Evolutionary conservation across 2,329 filamentous ascomycete genomes (phyloP).

Genomic region (Eutypa lata): DNA sequence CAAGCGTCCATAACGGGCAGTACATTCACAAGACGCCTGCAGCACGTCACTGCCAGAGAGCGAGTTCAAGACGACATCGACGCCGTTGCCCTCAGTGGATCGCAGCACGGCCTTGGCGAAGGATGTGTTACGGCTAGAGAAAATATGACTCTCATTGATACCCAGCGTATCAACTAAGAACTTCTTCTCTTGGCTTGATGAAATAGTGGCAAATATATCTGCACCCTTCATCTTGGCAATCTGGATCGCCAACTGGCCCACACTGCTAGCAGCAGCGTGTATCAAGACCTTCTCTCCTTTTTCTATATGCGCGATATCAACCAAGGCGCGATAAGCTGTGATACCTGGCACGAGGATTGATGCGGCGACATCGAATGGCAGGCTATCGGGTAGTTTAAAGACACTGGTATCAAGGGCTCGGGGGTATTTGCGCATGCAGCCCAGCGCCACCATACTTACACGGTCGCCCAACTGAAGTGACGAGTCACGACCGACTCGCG

Average conservation of each 20-base stretch:
- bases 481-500: constrained; percentile 17
- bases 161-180: constrained; percentile 26
- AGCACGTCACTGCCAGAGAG: constrained; percentile 27
- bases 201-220: constrained; percentile 31
- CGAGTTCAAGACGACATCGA: constrained; percentile 32
- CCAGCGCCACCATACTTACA: constrained; percentile 7
- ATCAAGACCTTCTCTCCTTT: constrained; percentile 21
- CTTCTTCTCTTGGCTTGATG: constrained; percentile 27
- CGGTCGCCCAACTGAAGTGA: constrained; percentile 14
- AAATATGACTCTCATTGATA: constrained; percentile 30
- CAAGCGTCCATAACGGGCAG: constrained; percentile 33
- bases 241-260: constrained; percentile 19
- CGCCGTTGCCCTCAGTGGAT: constrained; percentile 27
- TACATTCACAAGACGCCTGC: constrained; percentile 30
- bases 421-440: constrained; percentile 17
- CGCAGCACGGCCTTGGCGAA: constrained; percentile 27
- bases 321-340: constrained; percentile 27
- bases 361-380: constrained; percentile 11
- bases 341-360: constrained; percentile 12
- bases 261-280: constrained; percentile 18
- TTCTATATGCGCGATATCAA: constrained; percentile 21
- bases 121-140: constrained; percentile 26
- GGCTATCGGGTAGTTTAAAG: constrained; percentile 7
- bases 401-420: constrained; percentile 8
- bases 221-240: constrained; percentile 14